Evolutionary conservation across 441 rosid species (phyloP).

Genomic region (Gossypium schwendimanii): DNA sequence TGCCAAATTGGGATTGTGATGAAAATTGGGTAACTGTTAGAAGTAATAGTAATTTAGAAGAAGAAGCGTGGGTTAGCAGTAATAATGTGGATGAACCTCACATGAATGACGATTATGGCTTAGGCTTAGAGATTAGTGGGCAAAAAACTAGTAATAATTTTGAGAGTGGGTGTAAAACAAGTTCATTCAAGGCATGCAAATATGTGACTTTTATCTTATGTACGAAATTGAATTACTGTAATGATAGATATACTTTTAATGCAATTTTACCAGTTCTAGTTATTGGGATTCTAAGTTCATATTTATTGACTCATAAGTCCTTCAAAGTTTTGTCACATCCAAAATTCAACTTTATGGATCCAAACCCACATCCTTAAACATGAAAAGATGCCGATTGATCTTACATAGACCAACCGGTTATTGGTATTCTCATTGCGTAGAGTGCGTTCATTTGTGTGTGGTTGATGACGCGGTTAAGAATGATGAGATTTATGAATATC

Average conservation of each 20-base stretch:
- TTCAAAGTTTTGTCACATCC: too few species aligned
- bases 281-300: too few species aligned
- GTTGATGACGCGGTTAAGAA: too few species aligned
- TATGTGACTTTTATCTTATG: background rate
- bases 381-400: too few species aligned
- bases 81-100: background rate
- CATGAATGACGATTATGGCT: constrained; percentile 5
- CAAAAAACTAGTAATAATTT: background rate
- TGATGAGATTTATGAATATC: too few species aligned
- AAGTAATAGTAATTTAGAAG: constrained; percentile 13
- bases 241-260: background rate
- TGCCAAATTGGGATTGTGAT: constrained; percentile 36
- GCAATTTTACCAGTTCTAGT: background rate
- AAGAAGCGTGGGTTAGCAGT: background rate
- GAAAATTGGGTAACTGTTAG: constrained; percentile 61
- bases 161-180: background rate
- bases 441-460: too few species aligned
- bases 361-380: too few species aligned
- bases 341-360: too few species aligned
- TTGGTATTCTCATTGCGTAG: too few species aligned
- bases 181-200: background rate
- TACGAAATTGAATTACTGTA: background rate
- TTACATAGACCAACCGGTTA: too few species aligned
- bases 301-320: too few species aligned
- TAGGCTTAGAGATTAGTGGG: background rate